A percentile compares a stretch with the other conserved stretches of the same genome.
These are phyloP conservation scores for Primulina tabacum DNA, from an alignment of 257 asterid species.

Conservation along the genomic window DNA sequence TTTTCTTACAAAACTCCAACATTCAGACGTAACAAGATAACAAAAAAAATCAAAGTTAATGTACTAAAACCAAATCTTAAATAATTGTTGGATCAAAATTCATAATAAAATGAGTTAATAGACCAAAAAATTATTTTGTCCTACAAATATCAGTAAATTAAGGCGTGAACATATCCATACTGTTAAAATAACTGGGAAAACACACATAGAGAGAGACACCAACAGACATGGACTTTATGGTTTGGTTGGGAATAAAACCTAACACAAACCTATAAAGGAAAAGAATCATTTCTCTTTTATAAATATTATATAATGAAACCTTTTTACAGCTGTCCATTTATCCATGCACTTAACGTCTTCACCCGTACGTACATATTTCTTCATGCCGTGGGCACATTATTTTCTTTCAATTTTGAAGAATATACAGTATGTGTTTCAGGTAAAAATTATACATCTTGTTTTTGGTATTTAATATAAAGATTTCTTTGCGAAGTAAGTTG, in stretches of 20 bases:
- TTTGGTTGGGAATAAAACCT: constrained; percentile 35
- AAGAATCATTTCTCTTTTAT: constrained; percentile 28
- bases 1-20: too few relatives aligned
- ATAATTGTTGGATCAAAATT: too few relatives aligned
- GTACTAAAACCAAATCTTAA: too few relatives aligned
- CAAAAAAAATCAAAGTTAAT: too few relatives aligned
- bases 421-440: not conserved
- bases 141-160: not conserved
- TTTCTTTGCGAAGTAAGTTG: too few relatives aligned
- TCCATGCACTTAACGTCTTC: constrained; percentile 3
- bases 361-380: not conserved
- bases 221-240: constrained; percentile 53
- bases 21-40: too few relatives aligned
- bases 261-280: constrained; percentile 25
- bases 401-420: not conserved
- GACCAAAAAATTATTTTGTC: too few relatives aligned
- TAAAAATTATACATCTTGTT: too few relatives aligned
- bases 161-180: constrained; percentile 28
- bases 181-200: not conserved
- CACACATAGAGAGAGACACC: constrained; percentile 12
- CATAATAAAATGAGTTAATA: too few relatives aligned
- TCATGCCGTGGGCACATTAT: not conserved
- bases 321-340: not conserved
- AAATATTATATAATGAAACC: constrained; percentile 14
- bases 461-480: too few relatives aligned